These are phyloP conservation scores for Barnettozyma californica DNA, from an alignment of 805 yeast genomes.

Conservation along the genomic window DNA sequence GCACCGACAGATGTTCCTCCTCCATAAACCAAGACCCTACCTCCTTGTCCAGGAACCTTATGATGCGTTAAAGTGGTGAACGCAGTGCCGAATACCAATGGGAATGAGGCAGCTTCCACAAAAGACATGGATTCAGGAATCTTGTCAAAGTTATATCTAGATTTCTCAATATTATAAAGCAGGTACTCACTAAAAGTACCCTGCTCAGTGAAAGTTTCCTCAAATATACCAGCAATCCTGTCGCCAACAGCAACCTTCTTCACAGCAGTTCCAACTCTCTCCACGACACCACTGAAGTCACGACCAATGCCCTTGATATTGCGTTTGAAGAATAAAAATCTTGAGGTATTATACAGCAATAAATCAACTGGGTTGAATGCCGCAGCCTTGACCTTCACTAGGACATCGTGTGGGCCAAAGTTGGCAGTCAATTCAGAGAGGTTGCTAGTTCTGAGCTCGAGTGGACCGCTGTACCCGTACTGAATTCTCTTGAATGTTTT, in stretches of 20 bases:
- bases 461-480: constrained; percentile 12
- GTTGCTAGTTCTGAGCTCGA: constrained; percentile 9
- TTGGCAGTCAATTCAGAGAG: constrained; percentile 25
- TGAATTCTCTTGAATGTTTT: constrained; percentile 14
- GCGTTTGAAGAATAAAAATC: constrained; percentile 25
- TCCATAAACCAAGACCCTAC: constrained; percentile 61
- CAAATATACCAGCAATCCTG: constrained; percentile 40
- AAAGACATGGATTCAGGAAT: constrained; percentile 37
- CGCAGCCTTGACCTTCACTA: constrained; percentile 42
- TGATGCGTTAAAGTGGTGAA: constrained; percentile 30
- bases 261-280: constrained; percentile 41
- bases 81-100: constrained; percentile 64
- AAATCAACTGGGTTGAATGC: constrained; percentile 58
- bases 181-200: constrained; percentile 48
- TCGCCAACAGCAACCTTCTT: constrained; percentile 46
- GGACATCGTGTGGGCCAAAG: constrained; percentile 34
- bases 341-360: constrained; percentile 32
- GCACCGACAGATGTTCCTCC: constrained; percentile 70
- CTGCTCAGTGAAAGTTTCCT: constrained; percentile 19
- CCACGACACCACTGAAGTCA: constrained; percentile 51
- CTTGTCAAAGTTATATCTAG: constrained; percentile 28
- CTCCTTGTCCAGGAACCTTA: constrained; percentile 34
- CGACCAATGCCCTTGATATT: constrained; percentile 38
- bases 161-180: constrained; percentile 3
- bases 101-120: constrained; percentile 57